Evolutionary conservation across 768 basidiomycete species (phyloP).

Genomic region (Scleroderma bovista): DNA sequence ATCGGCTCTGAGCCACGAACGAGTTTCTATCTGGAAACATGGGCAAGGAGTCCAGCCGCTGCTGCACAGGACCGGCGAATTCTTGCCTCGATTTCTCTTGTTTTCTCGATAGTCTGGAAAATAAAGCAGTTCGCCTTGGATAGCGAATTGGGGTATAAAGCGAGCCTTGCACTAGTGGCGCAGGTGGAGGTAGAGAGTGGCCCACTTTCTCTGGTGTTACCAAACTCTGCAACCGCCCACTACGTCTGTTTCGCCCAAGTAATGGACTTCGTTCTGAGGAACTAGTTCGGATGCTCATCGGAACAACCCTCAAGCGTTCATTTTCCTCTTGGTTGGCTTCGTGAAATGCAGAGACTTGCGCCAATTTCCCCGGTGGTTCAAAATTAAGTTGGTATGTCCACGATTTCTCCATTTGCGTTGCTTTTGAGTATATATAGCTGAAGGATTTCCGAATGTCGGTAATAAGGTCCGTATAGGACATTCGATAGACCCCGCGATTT

Average conservation of each 20-base stretch:
- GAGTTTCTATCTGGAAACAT: background rate
- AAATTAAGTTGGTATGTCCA: conserved; percentile 7
- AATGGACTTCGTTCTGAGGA: background rate
- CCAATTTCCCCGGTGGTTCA: background rate
- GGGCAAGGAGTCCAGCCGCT: background rate
- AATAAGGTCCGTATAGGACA: conserved; percentile 19
- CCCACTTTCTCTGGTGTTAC: background rate
- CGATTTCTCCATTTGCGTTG: conserved; percentile 6
- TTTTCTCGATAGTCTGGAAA: too few relatives aligned
- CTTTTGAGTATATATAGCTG: conserved; percentile 5
- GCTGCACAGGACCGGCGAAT: background rate
- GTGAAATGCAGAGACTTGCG: background rate
- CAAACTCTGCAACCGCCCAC: background rate
- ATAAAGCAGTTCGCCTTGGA: too few relatives aligned
- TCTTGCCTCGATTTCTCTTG: too few relatives aligned
- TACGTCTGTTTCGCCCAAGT: background rate
- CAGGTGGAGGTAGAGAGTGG: background rate
- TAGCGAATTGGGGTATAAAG: too few relatives aligned
- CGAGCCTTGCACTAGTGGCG: too few relatives aligned
- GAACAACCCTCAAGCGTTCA: background rate
- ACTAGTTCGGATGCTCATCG: background rate
- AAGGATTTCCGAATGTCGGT: conserved; percentile 18
- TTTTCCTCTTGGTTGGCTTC: background rate
- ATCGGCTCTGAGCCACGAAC: background rate
- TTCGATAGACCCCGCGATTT: conserved; percentile 18